Percentiles rank a stretch among this genome's conserved stretches.
Evolutionary conservation across 1,284 basidiomycete genomes (phyloP).

Genomic region (Fomes fomentarius): DNA sequence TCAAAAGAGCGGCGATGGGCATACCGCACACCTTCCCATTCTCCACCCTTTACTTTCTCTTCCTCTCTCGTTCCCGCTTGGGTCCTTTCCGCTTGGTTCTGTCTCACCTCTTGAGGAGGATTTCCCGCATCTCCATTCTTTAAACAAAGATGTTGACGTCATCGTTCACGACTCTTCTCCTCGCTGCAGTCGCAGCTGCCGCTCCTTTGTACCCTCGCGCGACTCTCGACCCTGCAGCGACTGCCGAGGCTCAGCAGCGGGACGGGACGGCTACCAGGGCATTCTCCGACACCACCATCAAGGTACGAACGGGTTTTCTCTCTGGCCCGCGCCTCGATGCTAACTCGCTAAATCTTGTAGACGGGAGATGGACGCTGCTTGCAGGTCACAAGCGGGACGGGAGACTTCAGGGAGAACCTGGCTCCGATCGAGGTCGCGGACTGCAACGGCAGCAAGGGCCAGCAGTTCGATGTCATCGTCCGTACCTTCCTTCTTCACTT

Average conservation of each 20-base stretch:
- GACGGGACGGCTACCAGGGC: constrained; percentile 9
- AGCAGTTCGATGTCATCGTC: constrained; percentile 4
- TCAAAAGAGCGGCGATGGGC: no score
- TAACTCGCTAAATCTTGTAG: background rate
- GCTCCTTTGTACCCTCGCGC: no score
- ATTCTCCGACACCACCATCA: constrained; percentile 4
- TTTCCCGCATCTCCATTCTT: no score
- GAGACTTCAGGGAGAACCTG: constrained; percentile 11
- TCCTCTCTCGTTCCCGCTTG: no score
- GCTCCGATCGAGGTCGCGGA: constrained; percentile 2
- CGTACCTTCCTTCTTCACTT: constrained; percentile 2
- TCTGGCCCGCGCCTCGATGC: background rate
- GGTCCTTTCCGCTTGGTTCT: no score
- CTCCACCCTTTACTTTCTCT: no score
- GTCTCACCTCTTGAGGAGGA: no score
- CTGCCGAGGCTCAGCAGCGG: constrained; percentile 7
- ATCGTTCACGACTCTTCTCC: no score
- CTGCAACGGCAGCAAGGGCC: constrained; percentile 6
- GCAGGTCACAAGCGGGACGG: constrained; percentile 4
- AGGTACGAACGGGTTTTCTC: background rate
- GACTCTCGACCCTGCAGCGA: constrained; percentile 3
- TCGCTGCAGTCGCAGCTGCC: no score
- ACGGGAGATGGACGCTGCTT: constrained; percentile 7
- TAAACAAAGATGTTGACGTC: no score
- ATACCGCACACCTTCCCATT: no score